Evolutionary conservation across 2,329 filamentous ascomycete genomes (phyloP).

Genomic region (Verticillium isaacii): DNA sequence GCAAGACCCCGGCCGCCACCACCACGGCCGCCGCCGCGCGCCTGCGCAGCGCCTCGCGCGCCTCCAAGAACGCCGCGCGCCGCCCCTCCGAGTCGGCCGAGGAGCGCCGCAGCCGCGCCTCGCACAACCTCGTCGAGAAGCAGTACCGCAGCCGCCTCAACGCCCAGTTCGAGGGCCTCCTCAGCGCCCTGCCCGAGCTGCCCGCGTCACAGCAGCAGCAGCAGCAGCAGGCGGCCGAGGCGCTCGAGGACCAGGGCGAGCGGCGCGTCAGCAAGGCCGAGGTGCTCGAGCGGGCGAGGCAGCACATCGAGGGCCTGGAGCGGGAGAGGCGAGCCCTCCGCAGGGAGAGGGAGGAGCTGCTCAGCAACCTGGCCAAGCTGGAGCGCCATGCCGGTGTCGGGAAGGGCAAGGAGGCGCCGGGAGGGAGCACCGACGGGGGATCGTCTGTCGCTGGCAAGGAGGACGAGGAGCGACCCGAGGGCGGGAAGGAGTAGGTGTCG

Average conservation of each 20-base stretch:
- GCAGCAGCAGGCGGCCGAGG: slow-evolving; percentile 6
- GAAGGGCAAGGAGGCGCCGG: slow-evolving; percentile 1
- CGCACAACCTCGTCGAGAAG: slow-evolving; percentile 27
- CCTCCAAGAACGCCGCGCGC: slow-evolving; percentile 21
- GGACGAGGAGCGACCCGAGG: not conserved
- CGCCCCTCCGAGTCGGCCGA: slow-evolving; percentile 19
- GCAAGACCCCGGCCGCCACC: not conserved
- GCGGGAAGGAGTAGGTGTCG: not conserved
- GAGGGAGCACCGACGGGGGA: slow-evolving; percentile 1
- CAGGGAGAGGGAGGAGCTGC: slow-evolving; percentile 21
- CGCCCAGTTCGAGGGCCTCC: slow-evolving; percentile 23
- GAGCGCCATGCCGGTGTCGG: slow-evolving; percentile 6
- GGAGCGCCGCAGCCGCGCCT: slow-evolving; percentile 22
- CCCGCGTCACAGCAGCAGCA: slow-evolving; percentile 6
- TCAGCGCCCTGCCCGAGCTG: slow-evolving; percentile 20
- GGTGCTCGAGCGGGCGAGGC: slow-evolving; percentile 27
- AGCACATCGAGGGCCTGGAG: slow-evolving; percentile 26
- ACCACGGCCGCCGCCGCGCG: slow-evolving; percentile 3
- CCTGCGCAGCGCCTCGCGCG: slow-evolving; percentile 23
- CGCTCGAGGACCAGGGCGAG: slow-evolving; percentile 13
- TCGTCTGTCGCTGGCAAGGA: slow-evolving; percentile 2
- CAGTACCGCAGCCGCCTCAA: slow-evolving; percentile 27
- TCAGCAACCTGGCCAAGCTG: slow-evolving; percentile 7
- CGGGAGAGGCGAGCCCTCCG: slow-evolving; percentile 21
- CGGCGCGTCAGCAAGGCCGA: slow-evolving; percentile 29